phyloP scores from a whole-genome alignment of 2,329 filamentous ascomycete species.

The Penicillium sp. region DNA sequence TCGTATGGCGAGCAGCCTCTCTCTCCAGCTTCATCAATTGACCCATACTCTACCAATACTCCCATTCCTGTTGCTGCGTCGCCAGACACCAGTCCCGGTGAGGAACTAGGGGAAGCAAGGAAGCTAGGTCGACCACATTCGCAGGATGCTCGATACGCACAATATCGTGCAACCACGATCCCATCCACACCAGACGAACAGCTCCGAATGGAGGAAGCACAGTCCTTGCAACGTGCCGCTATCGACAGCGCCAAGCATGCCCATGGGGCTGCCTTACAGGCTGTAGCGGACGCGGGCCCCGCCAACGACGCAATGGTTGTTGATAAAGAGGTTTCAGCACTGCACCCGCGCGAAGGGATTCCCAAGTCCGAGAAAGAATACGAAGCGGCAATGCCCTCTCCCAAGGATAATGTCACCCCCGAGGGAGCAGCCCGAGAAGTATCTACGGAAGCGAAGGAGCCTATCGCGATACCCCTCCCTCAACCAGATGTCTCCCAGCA shows the following conservation, averaged over 20 bases:
- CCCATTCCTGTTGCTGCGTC: slow-evolving; percentile 63
- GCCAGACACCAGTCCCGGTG: slow-evolving; percentile 67
- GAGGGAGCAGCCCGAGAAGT: slow-evolving; percentile 9
- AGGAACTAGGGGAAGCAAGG: slow-evolving; percentile 47
- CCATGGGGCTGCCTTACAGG: slow-evolving; percentile 23
- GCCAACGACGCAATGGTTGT: slow-evolving; percentile 18
- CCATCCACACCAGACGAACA: slow-evolving; percentile 55
- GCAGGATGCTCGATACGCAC: slow-evolving; percentile 20
- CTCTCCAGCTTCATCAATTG: slow-evolving; percentile 59
- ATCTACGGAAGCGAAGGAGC: slow-evolving; percentile 21
- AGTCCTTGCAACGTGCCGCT: slow-evolving; percentile 30
- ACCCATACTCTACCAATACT: slow-evolving; percentile 65
- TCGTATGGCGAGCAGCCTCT: slow-evolving; percentile 33
- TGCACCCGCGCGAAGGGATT: slow-evolving; percentile 10
- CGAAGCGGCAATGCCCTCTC: slow-evolving; percentile 11
- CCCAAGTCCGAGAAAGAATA: slow-evolving; percentile 8
- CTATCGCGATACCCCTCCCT: slow-evolving; percentile 14
- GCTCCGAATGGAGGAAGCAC: slow-evolving; percentile 51
- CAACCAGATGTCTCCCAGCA: slow-evolving; percentile 30
- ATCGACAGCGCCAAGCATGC: slow-evolving; percentile 11
- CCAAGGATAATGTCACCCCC: slow-evolving; percentile 11
- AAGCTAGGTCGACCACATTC: slow-evolving; percentile 37
- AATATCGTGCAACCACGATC: slow-evolving; percentile 25
- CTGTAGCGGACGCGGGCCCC: slow-evolving; percentile 13
- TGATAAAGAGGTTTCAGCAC: slow-evolving; percentile 10